Conservation (phyloP, 176 grass and related monocot species). For the Chrysopogon serrulatus region DNA sequence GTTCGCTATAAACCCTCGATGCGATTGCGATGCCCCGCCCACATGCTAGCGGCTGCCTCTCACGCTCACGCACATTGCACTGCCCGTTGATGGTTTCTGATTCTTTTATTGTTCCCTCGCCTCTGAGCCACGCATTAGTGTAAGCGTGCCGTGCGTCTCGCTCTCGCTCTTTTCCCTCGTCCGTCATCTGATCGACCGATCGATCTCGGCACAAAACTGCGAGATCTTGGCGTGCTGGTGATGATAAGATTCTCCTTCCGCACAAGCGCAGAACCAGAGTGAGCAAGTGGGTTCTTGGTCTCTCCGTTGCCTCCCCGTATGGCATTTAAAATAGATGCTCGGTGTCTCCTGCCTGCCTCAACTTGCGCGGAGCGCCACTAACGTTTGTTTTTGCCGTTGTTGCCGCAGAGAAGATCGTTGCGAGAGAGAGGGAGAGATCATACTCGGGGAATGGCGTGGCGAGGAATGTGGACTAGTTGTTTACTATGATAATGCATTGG, state of each 20-base stretch:
- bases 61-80: constrained; percentile 8
- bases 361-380: background rate
- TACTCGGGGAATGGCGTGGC: constrained; percentile 8
- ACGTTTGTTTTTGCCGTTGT: constrained; percentile 41
- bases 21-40: background rate
- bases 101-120: constrained; percentile 19
- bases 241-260: constrained; percentile 39
- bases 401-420: constrained; percentile 53
- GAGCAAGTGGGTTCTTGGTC: constrained; percentile 52
- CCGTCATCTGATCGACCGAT: background rate
- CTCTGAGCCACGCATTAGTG: background rate
- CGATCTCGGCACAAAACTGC: constrained; percentile 8
- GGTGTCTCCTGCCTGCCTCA: constrained; percentile 38
- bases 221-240: constrained; percentile 44
- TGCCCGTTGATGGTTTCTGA: constrained; percentile 4
- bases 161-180: constrained; percentile 3
- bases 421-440: background rate
- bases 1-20: constrained; percentile 40
- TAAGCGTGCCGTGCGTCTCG: background rate
- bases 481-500: constrained; percentile 29
- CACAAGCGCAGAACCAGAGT: constrained; percentile 13
- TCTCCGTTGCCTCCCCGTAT: constrained; percentile 43
- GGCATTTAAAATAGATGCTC: constrained; percentile 41
- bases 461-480: constrained; percentile 67
- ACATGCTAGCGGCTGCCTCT: constrained; percentile 16